These are phyloP conservation scores for Boletus vinaceobasis DNA, from an alignment of 768 basidiomycete genomes.

Conservation along the genomic window DNA sequence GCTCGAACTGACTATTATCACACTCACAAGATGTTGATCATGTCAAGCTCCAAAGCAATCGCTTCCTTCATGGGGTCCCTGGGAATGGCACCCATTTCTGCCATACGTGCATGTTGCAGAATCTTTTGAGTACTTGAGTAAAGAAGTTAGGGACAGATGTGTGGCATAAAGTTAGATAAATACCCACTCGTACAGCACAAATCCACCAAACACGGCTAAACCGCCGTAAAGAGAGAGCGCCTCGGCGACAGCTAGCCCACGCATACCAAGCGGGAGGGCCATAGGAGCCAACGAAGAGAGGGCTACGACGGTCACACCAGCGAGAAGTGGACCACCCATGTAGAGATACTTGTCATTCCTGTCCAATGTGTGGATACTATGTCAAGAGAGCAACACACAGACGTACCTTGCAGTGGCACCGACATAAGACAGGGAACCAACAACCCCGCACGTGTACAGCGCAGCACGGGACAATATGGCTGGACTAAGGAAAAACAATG, in stretches of 20 bases:
- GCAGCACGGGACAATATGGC: conserved; percentile 84
- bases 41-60: conserved; percentile 75
- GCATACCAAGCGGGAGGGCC: conserved; percentile 80
- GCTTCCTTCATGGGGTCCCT: conserved; percentile 78
- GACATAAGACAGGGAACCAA: conserved; percentile 83
- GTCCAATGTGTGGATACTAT: neutral
- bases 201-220: conserved; percentile 81
- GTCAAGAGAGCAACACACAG: neutral
- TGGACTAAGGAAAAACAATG: conserved; percentile 85
- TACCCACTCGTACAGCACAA: conserved; percentile 83
- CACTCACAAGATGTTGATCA: conserved; percentile 85
- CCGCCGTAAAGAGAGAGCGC: conserved; percentile 83
- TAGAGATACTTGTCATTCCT: conserved; percentile 81
- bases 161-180: neutral
- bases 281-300: conserved; percentile 85
- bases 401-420: conserved; percentile 80
- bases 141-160: neutral
- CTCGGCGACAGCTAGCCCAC: conserved; percentile 73
- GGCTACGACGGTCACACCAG: conserved; percentile 85
- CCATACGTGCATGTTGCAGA: conserved; percentile 68
- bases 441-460: conserved; percentile 81
- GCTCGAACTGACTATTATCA: neutral
- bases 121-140: conserved; percentile 72
- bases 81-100: conserved; percentile 61
- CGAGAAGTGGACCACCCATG: conserved; percentile 83